These are phyloP conservation scores for Lablab purpureus DNA, from an alignment of 306 rosid genomes.

Conservation along the genomic window DNA sequence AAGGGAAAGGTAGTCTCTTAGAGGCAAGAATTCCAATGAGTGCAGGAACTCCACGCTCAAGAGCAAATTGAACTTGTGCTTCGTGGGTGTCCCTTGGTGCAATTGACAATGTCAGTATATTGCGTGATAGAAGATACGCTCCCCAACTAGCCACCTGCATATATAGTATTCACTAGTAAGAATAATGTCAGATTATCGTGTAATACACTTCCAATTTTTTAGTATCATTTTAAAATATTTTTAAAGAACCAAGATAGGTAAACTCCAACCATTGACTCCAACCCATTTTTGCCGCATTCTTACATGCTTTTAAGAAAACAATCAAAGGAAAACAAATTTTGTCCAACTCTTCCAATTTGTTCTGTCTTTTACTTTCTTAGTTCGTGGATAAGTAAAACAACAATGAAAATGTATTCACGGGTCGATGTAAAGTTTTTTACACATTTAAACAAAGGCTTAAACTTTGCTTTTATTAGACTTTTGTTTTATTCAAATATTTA, in stretches of 20 bases:
- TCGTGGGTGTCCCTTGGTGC: constrained; percentile 87
- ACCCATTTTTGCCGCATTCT: neutral
- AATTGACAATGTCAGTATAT: constrained; percentile 67
- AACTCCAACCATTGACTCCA: neutral
- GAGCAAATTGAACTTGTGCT: constrained; percentile 84
- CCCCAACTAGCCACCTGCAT: constrained; percentile 92
- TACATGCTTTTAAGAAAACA: too few species aligned
- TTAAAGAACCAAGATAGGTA: neutral
- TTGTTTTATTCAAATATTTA: too few species aligned
- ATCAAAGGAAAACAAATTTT: too few species aligned
- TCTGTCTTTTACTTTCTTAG: too few species aligned
- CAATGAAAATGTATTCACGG: too few species aligned
- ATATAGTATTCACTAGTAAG: too few species aligned
- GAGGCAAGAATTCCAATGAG: constrained; percentile 74
- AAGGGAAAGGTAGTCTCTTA: constrained; percentile 75
- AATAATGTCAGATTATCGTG: neutral
- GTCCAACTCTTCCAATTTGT: too few species aligned
- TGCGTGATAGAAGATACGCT: constrained; percentile 68
- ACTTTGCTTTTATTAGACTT: too few species aligned
- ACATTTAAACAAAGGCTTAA: too few species aligned
- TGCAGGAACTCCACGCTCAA: constrained; percentile 85
- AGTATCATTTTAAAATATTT: neutral
- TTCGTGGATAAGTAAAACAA: too few species aligned
- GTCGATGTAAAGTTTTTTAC: too few species aligned
- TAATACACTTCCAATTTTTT: neutral